phyloP scores from a whole-genome alignment of 306 rosid species.

The Dryas alaskensis region DNA sequence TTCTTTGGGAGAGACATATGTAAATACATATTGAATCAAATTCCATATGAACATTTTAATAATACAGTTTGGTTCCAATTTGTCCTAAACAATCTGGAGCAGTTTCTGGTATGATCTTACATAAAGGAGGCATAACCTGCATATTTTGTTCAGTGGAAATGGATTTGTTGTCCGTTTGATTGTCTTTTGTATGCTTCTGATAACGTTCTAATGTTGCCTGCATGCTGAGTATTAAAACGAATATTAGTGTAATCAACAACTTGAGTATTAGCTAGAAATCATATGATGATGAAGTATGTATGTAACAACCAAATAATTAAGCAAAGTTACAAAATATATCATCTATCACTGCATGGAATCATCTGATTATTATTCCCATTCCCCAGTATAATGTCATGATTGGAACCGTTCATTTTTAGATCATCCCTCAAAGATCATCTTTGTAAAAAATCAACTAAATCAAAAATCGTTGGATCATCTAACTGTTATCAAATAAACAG shows the following conservation, averaged over 20 bases:
- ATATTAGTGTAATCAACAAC: conserved; percentile 1
- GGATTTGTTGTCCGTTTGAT: conserved; percentile 29
- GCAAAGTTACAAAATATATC: neutral
- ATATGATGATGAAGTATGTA: neutral
- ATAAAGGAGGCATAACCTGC: conserved; percentile 45
- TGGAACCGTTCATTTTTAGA: too few relatives aligned
- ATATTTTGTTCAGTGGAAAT: conserved; percentile 36
- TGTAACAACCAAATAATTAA: neutral
- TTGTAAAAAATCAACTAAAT: too few relatives aligned
- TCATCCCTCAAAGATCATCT: too few relatives aligned
- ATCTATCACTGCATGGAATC: neutral
- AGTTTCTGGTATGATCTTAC: neutral
- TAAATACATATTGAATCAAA: neutral
- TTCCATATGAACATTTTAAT: neutral
- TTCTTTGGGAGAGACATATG: neutral
- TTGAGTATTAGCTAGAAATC: neutral
- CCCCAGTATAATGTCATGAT: too few relatives aligned
- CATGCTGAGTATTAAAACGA: conserved; percentile 40
- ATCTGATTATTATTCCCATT: too few relatives aligned
- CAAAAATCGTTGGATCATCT: too few relatives aligned
- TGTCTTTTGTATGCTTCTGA: conserved; percentile 41
- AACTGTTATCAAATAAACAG: too few relatives aligned
- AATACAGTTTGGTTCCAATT: neutral
- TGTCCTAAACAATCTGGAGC: neutral
- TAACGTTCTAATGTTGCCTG: conserved; percentile 61